These are phyloP conservation scores for Xerocomellus chrysenteron DNA, from an alignment of 768 basidiomycete species.

Conservation along the genomic window DNA sequence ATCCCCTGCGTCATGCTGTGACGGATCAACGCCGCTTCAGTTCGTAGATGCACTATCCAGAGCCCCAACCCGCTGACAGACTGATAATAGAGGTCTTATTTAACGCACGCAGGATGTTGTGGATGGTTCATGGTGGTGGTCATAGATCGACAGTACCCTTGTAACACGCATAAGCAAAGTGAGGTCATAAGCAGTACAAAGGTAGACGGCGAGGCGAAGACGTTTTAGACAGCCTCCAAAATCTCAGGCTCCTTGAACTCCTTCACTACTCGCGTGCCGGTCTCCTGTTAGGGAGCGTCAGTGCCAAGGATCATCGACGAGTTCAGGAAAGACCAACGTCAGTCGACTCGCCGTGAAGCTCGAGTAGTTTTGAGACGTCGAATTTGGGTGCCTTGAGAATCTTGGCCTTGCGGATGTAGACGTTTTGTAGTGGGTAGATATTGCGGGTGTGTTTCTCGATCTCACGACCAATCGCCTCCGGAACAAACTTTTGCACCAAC, in stretches of 20 bases:
- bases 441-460: slow-evolving; percentile 96
- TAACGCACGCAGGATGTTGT: too few relatives aligned
- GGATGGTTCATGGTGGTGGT: slow-evolving; percentile 10
- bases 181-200: slow-evolving; percentile 39
- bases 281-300: slow-evolving; percentile 58
- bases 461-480: slow-evolving; percentile 98
- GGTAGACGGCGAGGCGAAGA: slow-evolving; percentile 31
- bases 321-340: slow-evolving; percentile 57
- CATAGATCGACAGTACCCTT: slow-evolving; percentile 41
- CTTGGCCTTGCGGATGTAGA: slow-evolving; percentile 98
- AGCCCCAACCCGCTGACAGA: too few relatives aligned
- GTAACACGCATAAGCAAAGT: slow-evolving; percentile 30
- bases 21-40: too few relatives aligned
- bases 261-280: slow-evolving; percentile 89
- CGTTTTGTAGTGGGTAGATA: slow-evolving; percentile 99
- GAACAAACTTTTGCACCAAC: slow-evolving; percentile 97
- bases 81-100: too few relatives aligned
- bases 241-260: slow-evolving; percentile 99
- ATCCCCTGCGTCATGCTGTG: too few relatives aligned
- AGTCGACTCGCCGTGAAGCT: slow-evolving; percentile 93
- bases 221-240: slow-evolving; percentile 81
- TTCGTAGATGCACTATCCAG: too few relatives aligned
- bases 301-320: not conserved
- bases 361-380: slow-evolving; percentile 91
- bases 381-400: slow-evolving; percentile 98